Conservation (phyloP, 2,329 filamentous ascomycete species). For the Pseudovirgaria hyperparasitica region DNA sequence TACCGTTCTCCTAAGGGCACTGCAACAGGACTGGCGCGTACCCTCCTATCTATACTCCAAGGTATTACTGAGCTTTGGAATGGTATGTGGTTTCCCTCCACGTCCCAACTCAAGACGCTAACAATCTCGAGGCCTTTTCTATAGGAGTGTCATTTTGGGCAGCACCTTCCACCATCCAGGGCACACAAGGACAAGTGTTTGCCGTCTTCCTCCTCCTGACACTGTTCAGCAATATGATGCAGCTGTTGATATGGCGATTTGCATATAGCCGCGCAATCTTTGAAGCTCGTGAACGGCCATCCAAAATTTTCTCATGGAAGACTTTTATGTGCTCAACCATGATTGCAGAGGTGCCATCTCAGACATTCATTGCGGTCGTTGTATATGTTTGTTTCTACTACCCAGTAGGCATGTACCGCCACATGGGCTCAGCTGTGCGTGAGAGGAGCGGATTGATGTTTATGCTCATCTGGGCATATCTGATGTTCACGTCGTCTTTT, state of each 20-base stretch:
- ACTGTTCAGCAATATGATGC: constrained; percentile 29
- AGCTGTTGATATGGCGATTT: constrained; percentile 43
- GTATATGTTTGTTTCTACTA: constrained; percentile 59
- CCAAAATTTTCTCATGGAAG: constrained; percentile 61
- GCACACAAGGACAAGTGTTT: constrained; percentile 30
- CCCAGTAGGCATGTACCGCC: constrained; percentile 15
- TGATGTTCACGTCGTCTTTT: constrained; percentile 5
- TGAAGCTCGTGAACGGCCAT: constrained; percentile 46
- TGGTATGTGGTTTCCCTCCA: constrained; percentile 19
- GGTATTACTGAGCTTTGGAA: constrained; percentile 45
- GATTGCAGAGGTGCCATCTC: constrained; percentile 55
- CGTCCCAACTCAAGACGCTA: no score
- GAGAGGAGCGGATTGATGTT: constrained; percentile 4
- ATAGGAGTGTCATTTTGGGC: constrained; percentile 16
- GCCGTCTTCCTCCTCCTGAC: constrained; percentile 38
- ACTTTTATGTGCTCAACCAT: constrained; percentile 59
- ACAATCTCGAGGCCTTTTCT: no score
- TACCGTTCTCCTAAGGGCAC: constrained; percentile 27
- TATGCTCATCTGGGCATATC: constrained; percentile 4
- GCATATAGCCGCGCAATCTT: constrained; percentile 42
- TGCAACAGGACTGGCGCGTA: constrained; percentile 79
- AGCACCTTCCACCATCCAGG: constrained; percentile 16
- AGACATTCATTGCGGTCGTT: constrained; percentile 46
- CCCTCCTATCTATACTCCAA: constrained; percentile 80
- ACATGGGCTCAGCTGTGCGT: no score